These are phyloP conservation scores for Annulohypoxylon nitens DNA, from an alignment of 495 filamentous ascomycete species.

Conservation along the genomic window DNA sequence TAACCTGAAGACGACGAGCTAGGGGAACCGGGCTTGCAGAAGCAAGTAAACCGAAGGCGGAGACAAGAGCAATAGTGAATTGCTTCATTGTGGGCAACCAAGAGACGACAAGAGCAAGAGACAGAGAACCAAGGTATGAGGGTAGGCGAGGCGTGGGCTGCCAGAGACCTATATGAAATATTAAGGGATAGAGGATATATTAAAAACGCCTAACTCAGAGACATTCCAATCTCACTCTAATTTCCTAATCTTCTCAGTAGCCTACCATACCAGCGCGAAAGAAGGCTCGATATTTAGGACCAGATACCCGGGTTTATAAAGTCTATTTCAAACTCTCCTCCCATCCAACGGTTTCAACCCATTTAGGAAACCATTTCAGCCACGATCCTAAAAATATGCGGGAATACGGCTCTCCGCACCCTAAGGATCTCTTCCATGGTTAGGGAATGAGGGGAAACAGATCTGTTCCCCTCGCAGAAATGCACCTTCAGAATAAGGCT, in stretches of 20 bases:
- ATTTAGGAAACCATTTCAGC: constrained; percentile 17
- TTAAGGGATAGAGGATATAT: constrained; percentile 1
- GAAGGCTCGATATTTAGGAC: constrained; percentile 8
- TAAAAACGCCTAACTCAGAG: constrained; percentile 3
- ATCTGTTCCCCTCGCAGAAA: background rate
- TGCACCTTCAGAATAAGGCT: constrained; percentile 1
- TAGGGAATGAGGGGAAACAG: background rate
- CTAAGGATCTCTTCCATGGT: background rate
- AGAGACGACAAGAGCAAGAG: background rate
- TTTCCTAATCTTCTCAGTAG: background rate
- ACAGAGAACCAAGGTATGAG: background rate
- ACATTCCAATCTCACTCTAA: constrained; percentile 24
- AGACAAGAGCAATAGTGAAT: constrained; percentile 33
- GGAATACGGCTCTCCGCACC: background rate
- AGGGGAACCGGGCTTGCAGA: constrained; percentile 27
- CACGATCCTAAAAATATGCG: constrained; percentile 30
- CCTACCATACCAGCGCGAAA: background rate
- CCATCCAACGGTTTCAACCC: constrained; percentile 27
- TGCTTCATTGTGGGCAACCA: constrained; percentile 41
- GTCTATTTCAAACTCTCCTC: constrained; percentile 10
- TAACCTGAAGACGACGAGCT: constrained; percentile 1
- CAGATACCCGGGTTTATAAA: background rate
- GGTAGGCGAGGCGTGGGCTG: background rate
- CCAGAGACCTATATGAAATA: background rate
- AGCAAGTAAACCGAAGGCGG: constrained; percentile 36